Base-by-base conservation (phyloP, 371 early-diverging fungal genomes). In the Saksenaea oblongispora region DNA sequence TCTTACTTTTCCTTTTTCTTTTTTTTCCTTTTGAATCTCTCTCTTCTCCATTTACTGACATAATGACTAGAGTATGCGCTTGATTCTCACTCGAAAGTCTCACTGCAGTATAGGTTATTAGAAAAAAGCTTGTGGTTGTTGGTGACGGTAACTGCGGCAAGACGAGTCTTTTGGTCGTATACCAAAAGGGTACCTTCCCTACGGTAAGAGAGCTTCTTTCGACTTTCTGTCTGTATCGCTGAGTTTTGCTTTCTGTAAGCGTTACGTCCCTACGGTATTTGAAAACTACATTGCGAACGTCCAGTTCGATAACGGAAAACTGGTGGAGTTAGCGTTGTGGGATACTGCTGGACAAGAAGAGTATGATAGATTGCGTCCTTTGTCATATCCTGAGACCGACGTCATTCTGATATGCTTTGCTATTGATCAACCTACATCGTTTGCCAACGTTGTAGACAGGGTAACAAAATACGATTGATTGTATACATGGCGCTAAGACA, bases 271-370 rank as follows among this genome's bases (percentile, higher is more conserved):
- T 15, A 93, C 95, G 27, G 93, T 91, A 13, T 88, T 89, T 72
- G 89, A 88, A 59, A 88, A 88, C 72, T 87, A 88, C 65, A 87
- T 89, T 60, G 84, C 85, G 31, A 82, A 83, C 53, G 86, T 89
- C 39, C 78, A 81, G 39, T 69, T 88, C 51, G 89, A 88, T 35
- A 85, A 85, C 54, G 87, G 87, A 56, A 80, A 72, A 64, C 72
- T 74, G 28, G 85, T 89, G 5, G 88, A 89, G 69, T 72, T 89
- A 56, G 86, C 87, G 26, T 66, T 88, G 36, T 89, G 88, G 88
- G 89, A 88, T 77, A 88, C 88, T 67, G 96, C 96, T 51, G 94
- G 93, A 28, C 96, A 96, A 72, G 96, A 96, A 73, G 95, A 95
- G 71, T 95, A 93, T 72, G 95, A 95, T 78, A 78, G 89, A 58